Evolutionary conservation across 768 basidiomycete species (phyloP).

Genomic region (Serendipita sp.): DNA sequence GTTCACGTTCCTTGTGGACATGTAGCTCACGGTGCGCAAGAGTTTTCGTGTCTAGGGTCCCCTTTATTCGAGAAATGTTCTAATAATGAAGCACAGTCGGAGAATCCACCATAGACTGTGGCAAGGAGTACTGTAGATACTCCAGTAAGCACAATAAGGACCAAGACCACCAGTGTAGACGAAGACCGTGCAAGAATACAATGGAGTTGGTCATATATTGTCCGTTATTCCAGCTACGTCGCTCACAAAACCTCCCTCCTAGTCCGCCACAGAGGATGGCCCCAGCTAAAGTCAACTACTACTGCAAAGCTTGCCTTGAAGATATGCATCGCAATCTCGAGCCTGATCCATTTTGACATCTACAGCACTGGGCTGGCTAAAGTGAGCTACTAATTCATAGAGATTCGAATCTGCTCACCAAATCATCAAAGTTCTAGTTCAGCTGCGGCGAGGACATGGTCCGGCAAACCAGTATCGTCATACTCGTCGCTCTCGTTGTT

Average conservation of each 20-base stretch:
- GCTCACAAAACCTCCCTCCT: neutral
- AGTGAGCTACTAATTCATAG: neutral
- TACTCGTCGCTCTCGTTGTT: slow-evolving; percentile 40
- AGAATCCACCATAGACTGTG: neutral
- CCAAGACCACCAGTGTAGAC: neutral
- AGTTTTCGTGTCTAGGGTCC: neutral
- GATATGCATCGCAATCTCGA: neutral
- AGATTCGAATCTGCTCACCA: slow-evolving; percentile 9
- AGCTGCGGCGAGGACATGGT: slow-evolving; percentile 43
- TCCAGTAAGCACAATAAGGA: neutral
- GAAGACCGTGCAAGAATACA: neutral
- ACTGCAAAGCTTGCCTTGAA: neutral
- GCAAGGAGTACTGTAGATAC: neutral
- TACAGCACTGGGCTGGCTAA: neutral
- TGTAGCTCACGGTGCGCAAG: neutral
- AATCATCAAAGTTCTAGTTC: slow-evolving; percentile 21
- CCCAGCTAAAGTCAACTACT: neutral
- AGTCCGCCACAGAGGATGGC: neutral
- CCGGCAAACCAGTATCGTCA: slow-evolving; percentile 48
- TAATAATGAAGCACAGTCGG: neutral
- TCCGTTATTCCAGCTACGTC: neutral
- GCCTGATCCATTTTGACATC: neutral
- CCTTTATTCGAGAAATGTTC: neutral
- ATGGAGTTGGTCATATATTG: neutral
- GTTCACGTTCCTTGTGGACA: neutral